Evolutionary conservation across 495 filamentous ascomycete genomes (phyloP).

Genomic region (Hyaloscypha bicolor): DNA sequence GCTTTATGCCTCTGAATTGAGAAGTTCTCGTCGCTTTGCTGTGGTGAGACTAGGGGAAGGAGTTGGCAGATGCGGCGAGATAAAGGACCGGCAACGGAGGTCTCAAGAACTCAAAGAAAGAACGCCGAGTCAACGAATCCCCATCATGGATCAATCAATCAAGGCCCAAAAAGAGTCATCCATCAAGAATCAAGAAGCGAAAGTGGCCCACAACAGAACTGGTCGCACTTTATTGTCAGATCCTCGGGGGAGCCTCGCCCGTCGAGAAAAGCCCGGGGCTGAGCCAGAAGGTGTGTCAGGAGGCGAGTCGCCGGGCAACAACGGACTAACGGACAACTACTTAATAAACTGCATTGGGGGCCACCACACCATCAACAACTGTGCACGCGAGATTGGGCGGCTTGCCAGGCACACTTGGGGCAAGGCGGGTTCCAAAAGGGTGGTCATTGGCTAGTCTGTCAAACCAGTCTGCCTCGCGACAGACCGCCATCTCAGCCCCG

Average conservation of each 20-base stretch:
- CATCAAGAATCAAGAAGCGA: not conserved
- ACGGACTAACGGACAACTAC: not conserved
- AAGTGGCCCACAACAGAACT: not conserved
- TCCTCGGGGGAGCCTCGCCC: not conserved
- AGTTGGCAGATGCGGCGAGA: constrained; percentile 9
- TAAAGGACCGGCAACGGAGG: constrained; percentile 4
- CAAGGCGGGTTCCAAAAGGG: not conserved
- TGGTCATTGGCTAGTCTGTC: constrained; percentile 7
- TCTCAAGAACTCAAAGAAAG: not conserved
- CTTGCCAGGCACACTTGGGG: constrained; percentile 5
- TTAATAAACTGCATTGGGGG: constrained; percentile 3
- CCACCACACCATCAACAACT: constrained; percentile 10
- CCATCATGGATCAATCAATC: constrained; percentile 7
- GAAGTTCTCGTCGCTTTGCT: not conserved
- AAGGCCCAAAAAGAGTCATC: constrained; percentile 8
- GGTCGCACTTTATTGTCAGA: constrained; percentile 8
- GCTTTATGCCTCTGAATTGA: no score
- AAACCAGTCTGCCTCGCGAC: constrained; percentile 10
- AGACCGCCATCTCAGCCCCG: constrained; percentile 6
- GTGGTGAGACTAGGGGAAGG: not conserved
- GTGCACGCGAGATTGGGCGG: constrained; percentile 3
- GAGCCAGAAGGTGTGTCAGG: constrained; percentile 5
- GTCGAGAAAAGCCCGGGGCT: not conserved
- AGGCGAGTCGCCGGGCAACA: not conserved
- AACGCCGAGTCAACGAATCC: not conserved